Evolutionary conservation across 2,329 filamentous ascomycete genomes (phyloP).

Genomic region (Venturia aucupariae): DNA sequence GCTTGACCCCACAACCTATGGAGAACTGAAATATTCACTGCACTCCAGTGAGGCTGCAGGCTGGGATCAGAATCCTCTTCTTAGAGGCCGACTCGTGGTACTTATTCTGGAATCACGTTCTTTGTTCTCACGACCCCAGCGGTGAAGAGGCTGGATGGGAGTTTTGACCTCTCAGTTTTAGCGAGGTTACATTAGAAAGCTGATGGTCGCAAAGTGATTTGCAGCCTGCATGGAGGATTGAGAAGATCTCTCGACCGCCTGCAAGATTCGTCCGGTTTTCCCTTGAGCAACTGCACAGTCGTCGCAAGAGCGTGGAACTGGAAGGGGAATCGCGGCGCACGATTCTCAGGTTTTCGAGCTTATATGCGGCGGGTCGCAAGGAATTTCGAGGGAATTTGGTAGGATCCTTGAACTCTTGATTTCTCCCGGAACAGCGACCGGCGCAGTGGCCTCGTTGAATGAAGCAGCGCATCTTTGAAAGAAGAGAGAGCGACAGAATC

Average conservation of each 20-base stretch:
- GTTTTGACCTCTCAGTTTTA: neutral
- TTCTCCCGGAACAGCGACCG: neutral
- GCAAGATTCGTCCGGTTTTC: neutral
- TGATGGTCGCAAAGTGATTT: neutral
- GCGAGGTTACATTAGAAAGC: neutral
- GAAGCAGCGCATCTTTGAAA: too few relatives aligned
- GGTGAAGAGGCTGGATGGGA: neutral
- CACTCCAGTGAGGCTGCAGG: neutral
- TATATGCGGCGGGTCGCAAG: neutral
- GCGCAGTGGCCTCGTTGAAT: neutral
- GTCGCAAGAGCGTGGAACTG: neutral
- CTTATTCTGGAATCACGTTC: neutral
- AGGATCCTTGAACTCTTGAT: neutral
- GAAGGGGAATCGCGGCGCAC: neutral
- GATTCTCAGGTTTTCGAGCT: neutral
- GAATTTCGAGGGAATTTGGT: neutral
- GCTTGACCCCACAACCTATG: neutral
- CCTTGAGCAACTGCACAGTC: neutral
- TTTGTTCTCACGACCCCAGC: neutral
- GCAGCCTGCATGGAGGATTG: neutral
- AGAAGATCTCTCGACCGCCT: neutral
- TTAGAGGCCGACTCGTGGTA: neutral
- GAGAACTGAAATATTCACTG: neutral
- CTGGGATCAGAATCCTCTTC: neutral
- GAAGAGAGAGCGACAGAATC: too few relatives aligned